phyloP scores from a whole-genome alignment of 1,139 yeast species.

The Kodamaea alishanica region DNA sequence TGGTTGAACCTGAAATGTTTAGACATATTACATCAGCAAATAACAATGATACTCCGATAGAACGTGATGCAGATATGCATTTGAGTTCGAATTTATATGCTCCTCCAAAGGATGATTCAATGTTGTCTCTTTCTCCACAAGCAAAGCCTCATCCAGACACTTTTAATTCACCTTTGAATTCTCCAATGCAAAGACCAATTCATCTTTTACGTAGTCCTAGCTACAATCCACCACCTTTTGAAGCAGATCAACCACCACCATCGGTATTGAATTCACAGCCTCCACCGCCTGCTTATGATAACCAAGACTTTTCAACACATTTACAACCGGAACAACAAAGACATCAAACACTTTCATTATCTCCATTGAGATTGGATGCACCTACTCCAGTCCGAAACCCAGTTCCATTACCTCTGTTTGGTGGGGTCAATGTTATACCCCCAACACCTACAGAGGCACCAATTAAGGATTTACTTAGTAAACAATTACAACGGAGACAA shows the following conservation, averaged over 20 bases:
- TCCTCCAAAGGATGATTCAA: conserved; percentile 33
- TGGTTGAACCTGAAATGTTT: conserved; percentile 15
- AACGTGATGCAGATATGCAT: conserved; percentile 43
- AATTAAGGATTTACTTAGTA: conserved; percentile 13
- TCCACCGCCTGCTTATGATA: conserved; percentile 42
- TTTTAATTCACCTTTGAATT: conserved; percentile 33
- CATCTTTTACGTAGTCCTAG: conserved; percentile 37
- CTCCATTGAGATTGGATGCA: conserved; percentile 31
- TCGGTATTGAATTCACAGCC: conserved; percentile 17
- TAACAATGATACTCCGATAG: conserved; percentile 38
- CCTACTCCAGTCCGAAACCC: conserved; percentile 6
- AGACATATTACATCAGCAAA: conserved; percentile 26
- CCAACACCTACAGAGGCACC: conserved; percentile 14
- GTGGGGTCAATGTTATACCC: conserved; percentile 8
- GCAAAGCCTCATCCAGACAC: conserved; percentile 49
- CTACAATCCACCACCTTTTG: conserved; percentile 42
- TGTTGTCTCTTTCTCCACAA: conserved; percentile 50
- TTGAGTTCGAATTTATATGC: conserved; percentile 59
- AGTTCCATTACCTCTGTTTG: conserved; percentile 2
- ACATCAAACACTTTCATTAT: conserved; percentile 17
- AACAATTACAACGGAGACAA: conserved; percentile 6
- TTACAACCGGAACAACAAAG: conserved; percentile 12
- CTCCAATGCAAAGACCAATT: conserved; percentile 29
- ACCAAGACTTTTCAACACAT: conserved; percentile 11
- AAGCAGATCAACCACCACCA: conserved; percentile 30